A percentile compares a stretch with the other conserved stretches of the same genome.
Evolutionary conservation across 176 grass and related monocot genomes (phyloP).

Genomic region (Musa schizocarpa): DNA sequence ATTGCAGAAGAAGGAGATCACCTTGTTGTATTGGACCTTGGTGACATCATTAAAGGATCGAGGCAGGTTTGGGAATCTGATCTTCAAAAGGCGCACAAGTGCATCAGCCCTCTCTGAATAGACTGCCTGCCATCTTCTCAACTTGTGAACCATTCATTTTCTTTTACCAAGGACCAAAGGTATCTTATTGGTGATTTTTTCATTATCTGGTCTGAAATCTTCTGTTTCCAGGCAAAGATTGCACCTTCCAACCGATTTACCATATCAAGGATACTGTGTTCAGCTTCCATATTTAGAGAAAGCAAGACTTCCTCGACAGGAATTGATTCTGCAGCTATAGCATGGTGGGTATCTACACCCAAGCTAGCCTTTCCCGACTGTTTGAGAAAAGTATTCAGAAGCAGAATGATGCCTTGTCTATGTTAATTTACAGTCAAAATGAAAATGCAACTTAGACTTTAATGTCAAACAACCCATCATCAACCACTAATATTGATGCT

Average conservation of each 20-base stretch:
- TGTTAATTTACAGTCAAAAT: neutral
- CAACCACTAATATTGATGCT: constrained; percentile 16
- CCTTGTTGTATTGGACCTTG: constrained; percentile 87
- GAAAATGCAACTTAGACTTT: neutral
- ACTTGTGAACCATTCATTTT: constrained; percentile 44
- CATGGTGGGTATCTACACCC: constrained; percentile 69
- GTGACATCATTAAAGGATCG: constrained; percentile 74
- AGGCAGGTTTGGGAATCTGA: constrained; percentile 68
- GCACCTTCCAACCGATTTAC: constrained; percentile 78
- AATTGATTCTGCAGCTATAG: constrained; percentile 62
- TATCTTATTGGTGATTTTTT: constrained; percentile 49
- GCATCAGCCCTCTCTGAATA: constrained; percentile 61
- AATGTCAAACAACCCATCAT: no score
- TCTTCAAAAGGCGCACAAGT: constrained; percentile 67
- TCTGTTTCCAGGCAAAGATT: constrained; percentile 70
- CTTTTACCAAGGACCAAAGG: constrained; percentile 72
- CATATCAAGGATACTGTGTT: constrained; percentile 70
- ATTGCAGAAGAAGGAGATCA: constrained; percentile 41
- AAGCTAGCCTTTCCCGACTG: constrained; percentile 93
- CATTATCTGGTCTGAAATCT: constrained; percentile 42
- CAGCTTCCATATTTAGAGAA: constrained; percentile 66
- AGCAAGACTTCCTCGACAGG: constrained; percentile 65
- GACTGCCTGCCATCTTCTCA: constrained; percentile 43
- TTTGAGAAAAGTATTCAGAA: neutral
- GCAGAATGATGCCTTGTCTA: no score